These are phyloP conservation scores for Trametes cinnabarina DNA, from an alignment of 768 basidiomycete species.

Conservation along the genomic window DNA sequence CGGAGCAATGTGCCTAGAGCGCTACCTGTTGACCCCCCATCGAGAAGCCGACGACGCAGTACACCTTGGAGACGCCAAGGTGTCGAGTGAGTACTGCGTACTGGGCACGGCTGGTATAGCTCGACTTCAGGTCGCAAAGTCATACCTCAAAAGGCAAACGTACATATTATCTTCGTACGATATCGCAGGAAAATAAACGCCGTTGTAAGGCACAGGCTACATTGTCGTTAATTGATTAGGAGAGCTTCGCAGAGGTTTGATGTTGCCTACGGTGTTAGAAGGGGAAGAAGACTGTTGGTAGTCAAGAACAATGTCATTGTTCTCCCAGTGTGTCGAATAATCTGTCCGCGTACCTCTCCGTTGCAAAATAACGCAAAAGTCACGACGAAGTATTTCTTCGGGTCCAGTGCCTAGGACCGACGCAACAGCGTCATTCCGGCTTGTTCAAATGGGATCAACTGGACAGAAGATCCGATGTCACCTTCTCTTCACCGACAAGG, in stretches of 20 bases:
- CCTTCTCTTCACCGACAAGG: slow-evolving; percentile 25
- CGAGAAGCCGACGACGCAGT: slow-evolving; percentile 28
- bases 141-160: neutral
- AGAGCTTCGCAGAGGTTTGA: no score
- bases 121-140: neutral
- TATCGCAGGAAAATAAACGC: slow-evolving; percentile 31
- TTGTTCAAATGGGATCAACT: neutral
- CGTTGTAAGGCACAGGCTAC: slow-evolving; percentile 33
- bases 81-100: slow-evolving; percentile 26
- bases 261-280: neutral
- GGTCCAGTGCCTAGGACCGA: slow-evolving; percentile 22
- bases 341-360: slow-evolving; percentile 28
- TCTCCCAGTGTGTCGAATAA: neutral
- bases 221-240: neutral
- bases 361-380: slow-evolving; percentile 31
- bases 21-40: slow-evolving; percentile 33
- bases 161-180: slow-evolving; percentile 33
- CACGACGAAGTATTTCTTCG: slow-evolving; percentile 28
- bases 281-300: no score
- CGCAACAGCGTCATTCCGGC: neutral
- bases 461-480: neutral
- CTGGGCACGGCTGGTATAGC: slow-evolving; percentile 22
- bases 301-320: no score
- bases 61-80: slow-evolving; percentile 24
- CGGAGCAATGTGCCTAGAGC: neutral